phyloP scores from a whole-genome alignment of 257 asterid genomes.

The Forsythia suspensa region DNA sequence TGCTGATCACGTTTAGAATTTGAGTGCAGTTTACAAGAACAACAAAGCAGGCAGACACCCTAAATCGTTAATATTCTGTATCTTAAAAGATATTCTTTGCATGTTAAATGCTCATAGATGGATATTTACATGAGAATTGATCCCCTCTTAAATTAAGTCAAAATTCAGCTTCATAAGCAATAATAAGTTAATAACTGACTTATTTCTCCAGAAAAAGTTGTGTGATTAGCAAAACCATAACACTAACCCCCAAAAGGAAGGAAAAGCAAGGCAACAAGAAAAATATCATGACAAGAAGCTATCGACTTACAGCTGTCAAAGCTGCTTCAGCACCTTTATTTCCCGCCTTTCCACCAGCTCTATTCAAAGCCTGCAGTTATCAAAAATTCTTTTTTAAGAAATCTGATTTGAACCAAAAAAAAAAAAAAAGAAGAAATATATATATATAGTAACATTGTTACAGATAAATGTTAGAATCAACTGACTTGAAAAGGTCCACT shows the following conservation, averaged over 20 bases:
- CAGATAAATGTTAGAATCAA: neutral
- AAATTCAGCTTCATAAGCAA: neutral
- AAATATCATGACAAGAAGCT: neutral
- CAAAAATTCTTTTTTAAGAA: conserved; percentile 5
- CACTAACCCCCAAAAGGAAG: neutral
- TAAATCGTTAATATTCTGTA: neutral
- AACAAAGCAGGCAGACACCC: neutral
- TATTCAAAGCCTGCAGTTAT: conserved; percentile 70
- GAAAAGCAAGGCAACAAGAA: neutral
- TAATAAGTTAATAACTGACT: neutral
- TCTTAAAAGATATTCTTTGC: neutral
- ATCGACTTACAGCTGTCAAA: conserved; percentile 75
- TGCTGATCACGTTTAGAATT: neutral
- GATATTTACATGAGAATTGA: neutral
- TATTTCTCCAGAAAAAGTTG: neutral
- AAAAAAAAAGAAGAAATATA: neutral
- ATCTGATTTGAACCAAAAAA: neutral
- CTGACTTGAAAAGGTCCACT: neutral
- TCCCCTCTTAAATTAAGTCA: neutral
- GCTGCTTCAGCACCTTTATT: conserved; percentile 96
- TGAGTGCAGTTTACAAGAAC: neutral
- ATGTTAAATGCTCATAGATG: neutral
- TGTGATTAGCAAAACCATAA: neutral
- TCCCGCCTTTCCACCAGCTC: conserved; percentile 96
- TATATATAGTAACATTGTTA: neutral